These are phyloP conservation scores for Colletotrichum lupini DNA, from an alignment of 2,329 filamentous ascomycete genomes.

Conservation along the genomic window DNA sequence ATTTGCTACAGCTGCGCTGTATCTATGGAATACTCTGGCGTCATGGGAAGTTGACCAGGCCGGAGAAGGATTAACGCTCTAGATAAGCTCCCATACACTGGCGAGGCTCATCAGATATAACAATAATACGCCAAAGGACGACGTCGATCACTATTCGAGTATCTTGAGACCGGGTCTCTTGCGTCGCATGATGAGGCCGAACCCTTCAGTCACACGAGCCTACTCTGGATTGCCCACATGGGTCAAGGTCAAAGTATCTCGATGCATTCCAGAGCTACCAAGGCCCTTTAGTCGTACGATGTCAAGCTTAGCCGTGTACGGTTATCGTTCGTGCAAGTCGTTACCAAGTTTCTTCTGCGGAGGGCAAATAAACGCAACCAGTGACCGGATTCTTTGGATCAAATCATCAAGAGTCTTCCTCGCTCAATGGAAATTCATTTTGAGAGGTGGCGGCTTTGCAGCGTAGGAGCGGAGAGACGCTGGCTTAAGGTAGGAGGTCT, in stretches of 20 bases:
- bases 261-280: neutral
- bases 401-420: neutral
- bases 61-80: neutral
- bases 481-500: neutral
- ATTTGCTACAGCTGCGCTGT: neutral
- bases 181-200: neutral
- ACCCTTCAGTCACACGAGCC: neutral
- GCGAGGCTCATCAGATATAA: neutral
- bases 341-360: neutral
- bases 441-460: slow-evolving; percentile 8
- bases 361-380: neutral
- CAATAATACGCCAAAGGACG: neutral
- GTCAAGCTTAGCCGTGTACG: neutral
- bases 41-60: neutral
- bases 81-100: neutral
- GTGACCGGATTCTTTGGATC: neutral
- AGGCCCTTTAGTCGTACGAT: neutral
- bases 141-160: neutral
- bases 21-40: neutral
- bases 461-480: neutral
- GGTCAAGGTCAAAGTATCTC: neutral
- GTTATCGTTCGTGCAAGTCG: neutral
- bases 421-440: neutral
- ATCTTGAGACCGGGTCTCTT: neutral
- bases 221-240: neutral